Percentiles rank a stretch among this genome's conserved stretches.
These are phyloP conservation scores for Mycena kentingensis DNA, from an alignment of 768 basidiomycete genomes.

Conservation along the genomic window DNA sequence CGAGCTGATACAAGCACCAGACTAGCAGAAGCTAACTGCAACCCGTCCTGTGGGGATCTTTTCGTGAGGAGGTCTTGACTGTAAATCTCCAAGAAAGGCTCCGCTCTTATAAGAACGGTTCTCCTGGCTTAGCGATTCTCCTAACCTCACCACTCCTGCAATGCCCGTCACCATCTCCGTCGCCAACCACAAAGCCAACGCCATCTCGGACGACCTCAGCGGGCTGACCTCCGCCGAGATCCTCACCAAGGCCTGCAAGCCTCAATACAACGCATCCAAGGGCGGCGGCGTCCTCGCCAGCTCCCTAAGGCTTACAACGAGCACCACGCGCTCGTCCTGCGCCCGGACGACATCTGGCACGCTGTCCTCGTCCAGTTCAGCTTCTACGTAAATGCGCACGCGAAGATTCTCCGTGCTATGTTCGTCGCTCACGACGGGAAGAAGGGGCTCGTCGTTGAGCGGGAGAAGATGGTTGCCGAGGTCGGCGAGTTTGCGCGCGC, in stretches of 20 bases:
- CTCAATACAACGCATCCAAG: background rate
- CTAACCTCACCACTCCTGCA: too few relatives aligned
- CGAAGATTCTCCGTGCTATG: conserved; percentile 32
- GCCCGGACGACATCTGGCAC: conserved; percentile 54
- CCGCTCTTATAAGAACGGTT: too few relatives aligned
- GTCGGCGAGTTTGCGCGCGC: conserved; percentile 27
- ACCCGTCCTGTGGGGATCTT: too few relatives aligned
- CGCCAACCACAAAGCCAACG: conserved; percentile 1
- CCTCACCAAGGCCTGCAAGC: background rate
- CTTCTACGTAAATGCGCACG: conserved; percentile 41
- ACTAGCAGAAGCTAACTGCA: too few relatives aligned
- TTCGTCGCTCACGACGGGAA: conserved; percentile 31
- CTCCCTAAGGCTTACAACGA: conserved; percentile 33
- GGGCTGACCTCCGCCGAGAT: background rate
- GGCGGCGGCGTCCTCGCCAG: background rate
- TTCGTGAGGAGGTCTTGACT: too few relatives aligned
- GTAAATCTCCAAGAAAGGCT: too few relatives aligned
- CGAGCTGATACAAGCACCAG: too few relatives aligned
- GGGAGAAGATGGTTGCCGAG: conserved; percentile 20
- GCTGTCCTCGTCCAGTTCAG: conserved; percentile 42
- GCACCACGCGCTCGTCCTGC: conserved; percentile 42
- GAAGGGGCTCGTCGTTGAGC: conserved; percentile 19
- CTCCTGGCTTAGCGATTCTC: too few relatives aligned
- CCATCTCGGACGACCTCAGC: background rate
- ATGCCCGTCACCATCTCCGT: conserved; percentile 14